Conservation (phyloP, 208 protist species). For the Trypanosoma cruzi region DNA sequence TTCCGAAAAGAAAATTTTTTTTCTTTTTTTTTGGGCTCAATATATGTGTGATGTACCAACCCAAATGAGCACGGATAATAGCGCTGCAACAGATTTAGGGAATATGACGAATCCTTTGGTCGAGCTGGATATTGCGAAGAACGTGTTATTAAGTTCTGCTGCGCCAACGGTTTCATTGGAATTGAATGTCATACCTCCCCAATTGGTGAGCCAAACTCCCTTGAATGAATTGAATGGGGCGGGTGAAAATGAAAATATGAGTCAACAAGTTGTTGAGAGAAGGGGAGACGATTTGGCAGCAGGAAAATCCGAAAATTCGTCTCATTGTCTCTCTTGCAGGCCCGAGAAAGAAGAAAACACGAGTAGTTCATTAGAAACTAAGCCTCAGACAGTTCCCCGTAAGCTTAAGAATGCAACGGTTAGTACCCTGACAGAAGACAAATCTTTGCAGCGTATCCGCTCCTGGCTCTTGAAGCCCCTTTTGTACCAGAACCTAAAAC, state of each 20-base stretch:
- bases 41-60: background rate
- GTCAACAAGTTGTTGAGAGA: background rate
- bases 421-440: background rate
- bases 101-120: background rate
- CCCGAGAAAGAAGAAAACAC: background rate
- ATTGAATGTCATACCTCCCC: constrained; percentile 1
- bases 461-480: constrained; percentile 23
- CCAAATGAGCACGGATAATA: constrained; percentile 12
- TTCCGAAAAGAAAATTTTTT: background rate
- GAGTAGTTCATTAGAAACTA: background rate
- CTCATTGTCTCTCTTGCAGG: background rate
- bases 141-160: background rate
- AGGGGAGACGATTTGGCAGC: background rate
- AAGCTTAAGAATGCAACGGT: background rate
- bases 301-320: background rate
- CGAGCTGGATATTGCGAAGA: background rate
- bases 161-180: background rate
- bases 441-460: constrained; percentile 1
- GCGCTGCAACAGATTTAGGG: background rate
- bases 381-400: background rate
- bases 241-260: background rate
- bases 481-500: background rate
- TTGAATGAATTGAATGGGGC: background rate
- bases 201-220: background rate
- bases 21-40: background rate